Evolutionary conservation across 2,329 filamentous ascomycete species (phyloP).

Genomic region (Xylariales sp.): DNA sequence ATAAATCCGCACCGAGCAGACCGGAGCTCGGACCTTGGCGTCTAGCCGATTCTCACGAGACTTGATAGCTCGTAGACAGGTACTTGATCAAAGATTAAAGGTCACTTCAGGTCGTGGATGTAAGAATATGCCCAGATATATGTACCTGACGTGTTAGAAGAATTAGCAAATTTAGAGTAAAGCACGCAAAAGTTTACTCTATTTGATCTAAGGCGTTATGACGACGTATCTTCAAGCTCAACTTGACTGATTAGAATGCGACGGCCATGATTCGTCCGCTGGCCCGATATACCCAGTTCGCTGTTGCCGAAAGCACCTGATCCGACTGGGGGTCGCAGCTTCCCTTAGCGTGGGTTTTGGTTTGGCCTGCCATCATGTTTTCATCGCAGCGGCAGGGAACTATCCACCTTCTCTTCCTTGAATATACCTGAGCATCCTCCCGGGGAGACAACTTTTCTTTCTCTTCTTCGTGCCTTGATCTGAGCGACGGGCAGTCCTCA

Average conservation of each 20-base stretch:
- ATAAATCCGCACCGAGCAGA: background rate
- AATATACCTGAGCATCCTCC: conserved; percentile 16
- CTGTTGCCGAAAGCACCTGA: conserved; percentile 9
- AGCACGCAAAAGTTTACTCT: too few species aligned
- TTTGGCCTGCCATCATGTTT: conserved; percentile 19
- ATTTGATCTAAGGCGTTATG: too few species aligned
- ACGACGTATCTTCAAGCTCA: too few species aligned
- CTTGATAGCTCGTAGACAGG: too few species aligned
- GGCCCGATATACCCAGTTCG: conserved; percentile 17
- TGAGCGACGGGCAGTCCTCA: conserved; percentile 27
- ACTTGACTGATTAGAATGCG: conserved; percentile 6
- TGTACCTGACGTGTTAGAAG: too few species aligned
- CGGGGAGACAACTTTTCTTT: conserved; percentile 17
- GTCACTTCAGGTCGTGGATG: too few species aligned
- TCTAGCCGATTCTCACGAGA: too few species aligned
- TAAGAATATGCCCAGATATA: too few species aligned
- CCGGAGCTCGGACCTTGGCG: conserved; percentile 3
- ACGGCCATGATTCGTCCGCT: conserved; percentile 27
- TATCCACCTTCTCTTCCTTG: conserved; percentile 32
- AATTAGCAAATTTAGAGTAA: too few species aligned
- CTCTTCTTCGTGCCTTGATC: conserved; percentile 20
- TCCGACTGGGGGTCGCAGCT: conserved; percentile 8
- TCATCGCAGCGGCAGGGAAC: conserved; percentile 22
- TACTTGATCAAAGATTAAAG: too few species aligned
- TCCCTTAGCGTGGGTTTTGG: background rate